Conservation (phyloP, 768 basidiomycete species). For the Mycena rosella region DNA sequence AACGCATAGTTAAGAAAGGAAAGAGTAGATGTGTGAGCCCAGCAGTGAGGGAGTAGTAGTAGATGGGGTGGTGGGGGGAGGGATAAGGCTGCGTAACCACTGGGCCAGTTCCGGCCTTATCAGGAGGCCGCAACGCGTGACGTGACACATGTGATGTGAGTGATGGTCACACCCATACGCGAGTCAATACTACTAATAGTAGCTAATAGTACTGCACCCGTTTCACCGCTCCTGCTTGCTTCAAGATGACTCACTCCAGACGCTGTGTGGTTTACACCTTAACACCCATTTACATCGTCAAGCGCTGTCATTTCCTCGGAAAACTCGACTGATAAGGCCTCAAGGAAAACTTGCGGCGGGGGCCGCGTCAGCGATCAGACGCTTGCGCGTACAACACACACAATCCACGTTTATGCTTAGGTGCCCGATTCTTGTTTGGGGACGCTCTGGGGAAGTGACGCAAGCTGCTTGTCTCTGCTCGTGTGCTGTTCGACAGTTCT, state of each 20-base stretch:
- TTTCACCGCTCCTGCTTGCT: not conserved
- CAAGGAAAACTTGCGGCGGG: not conserved
- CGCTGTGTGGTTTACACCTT: not conserved
- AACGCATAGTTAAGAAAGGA: slow-evolving; percentile 62
- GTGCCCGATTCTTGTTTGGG: not conserved
- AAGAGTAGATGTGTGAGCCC: slow-evolving; percentile 21
- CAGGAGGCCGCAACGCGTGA: not conserved
- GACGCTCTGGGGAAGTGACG: not conserved
- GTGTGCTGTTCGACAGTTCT: too few relatives aligned
- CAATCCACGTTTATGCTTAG: slow-evolving; percentile 1
- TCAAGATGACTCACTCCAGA: not conserved
- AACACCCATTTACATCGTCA: not conserved
- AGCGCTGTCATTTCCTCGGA: not conserved
- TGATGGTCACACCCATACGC: too few relatives aligned
- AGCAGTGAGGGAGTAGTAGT: not conserved
- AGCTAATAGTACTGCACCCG: too few relatives aligned
- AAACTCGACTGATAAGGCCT: not conserved
- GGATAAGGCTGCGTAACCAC: slow-evolving; percentile 5
- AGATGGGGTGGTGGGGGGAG: slow-evolving; percentile 1
- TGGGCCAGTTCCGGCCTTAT: not conserved
- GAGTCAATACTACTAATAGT: too few relatives aligned
- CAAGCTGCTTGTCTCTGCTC: not conserved
- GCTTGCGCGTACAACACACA: not conserved
- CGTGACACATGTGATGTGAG: too few relatives aligned
- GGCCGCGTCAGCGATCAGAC: slow-evolving; percentile 6